Evolutionary conservation across 2,329 filamentous ascomycete genomes (phyloP).

Genomic region (Trichoderma sp.): DNA sequence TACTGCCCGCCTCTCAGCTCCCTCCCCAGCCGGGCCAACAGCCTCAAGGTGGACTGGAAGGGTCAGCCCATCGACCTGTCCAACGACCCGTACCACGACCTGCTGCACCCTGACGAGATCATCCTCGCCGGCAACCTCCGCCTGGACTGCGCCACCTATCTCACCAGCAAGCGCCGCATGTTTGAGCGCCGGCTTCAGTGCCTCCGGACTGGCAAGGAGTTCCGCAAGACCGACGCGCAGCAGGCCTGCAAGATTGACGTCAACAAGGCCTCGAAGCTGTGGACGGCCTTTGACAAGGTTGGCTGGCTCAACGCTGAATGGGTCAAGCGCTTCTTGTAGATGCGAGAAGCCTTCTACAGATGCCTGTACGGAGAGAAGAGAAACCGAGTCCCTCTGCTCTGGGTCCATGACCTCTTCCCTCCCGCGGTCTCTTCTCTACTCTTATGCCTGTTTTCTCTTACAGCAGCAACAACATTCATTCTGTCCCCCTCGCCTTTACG

Average conservation of each 20-base stretch:
- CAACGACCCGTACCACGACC: constrained; percentile 66
- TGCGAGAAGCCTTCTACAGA: too few relatives aligned
- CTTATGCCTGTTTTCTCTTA: background rate
- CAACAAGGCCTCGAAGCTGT: constrained; percentile 93
- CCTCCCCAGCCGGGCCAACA: constrained; percentile 67
- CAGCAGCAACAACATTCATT: background rate
- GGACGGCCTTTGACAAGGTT: constrained; percentile 84
- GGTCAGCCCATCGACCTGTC: constrained; percentile 75
- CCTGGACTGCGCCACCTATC: constrained; percentile 83
- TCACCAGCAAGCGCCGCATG: constrained; percentile 90
- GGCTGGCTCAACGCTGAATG: constrained; percentile 71
- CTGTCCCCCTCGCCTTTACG: background rate
- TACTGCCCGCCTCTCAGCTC: constrained; percentile 70
- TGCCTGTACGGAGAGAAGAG: too few relatives aligned
- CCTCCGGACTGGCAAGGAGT: constrained; percentile 73
- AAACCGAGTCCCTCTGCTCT: too few relatives aligned
- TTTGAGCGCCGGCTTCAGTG: constrained; percentile 75
- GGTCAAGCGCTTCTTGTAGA: constrained; percentile 44
- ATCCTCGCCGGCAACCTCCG: constrained; percentile 75
- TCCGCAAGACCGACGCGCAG: constrained; percentile 93
- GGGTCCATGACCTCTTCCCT: too few relatives aligned
- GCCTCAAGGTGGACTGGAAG: constrained; percentile 86
- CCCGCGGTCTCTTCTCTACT: background rate
- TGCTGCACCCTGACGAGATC: constrained; percentile 79
- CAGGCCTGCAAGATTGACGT: constrained; percentile 98